These are phyloP conservation scores for Phytophthora vignae DNA, from an alignment of 352 stramenopile genomes.

Conservation along the genomic window DNA sequence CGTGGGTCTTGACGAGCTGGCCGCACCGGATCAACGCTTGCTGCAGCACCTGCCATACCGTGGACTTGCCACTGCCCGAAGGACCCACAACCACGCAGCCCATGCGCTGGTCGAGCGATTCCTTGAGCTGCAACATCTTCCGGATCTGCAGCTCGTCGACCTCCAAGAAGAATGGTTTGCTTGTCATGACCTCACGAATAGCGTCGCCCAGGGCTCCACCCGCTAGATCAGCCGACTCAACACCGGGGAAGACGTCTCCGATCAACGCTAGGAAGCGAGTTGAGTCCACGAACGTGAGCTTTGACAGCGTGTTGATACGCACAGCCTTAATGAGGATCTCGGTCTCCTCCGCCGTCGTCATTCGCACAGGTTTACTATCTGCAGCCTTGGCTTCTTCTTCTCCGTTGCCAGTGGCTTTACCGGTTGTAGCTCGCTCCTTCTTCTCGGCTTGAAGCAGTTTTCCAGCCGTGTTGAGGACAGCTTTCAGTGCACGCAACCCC, in stretches of 20 bases:
- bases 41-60: slow-evolving; percentile 94
- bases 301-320: slow-evolving; percentile 95
- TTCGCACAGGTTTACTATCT: slow-evolving; percentile 36
- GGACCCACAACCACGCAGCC: slow-evolving; percentile 95
- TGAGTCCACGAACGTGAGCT: slow-evolving; percentile 94
- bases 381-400: slow-evolving; percentile 26
- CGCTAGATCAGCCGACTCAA: slow-evolving; percentile 81
- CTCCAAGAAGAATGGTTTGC: slow-evolving; percentile 89
- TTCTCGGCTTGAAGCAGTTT: slow-evolving; percentile 91
- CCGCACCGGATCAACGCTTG: slow-evolving; percentile 86
- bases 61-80: slow-evolving; percentile 94
- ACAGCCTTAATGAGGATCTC: slow-evolving; percentile 96
- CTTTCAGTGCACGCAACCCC: slow-evolving; percentile 94
- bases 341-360: slow-evolving; percentile 82
- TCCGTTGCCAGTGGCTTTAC: slow-evolving; percentile 15
- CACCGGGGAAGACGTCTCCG: slow-evolving; percentile 93
- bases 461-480: slow-evolving; percentile 94
- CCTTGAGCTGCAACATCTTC: slow-evolving; percentile 97
- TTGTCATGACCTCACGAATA: slow-evolving; percentile 91
- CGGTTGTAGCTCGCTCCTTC: slow-evolving; percentile 54
- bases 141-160: slow-evolving; percentile 92
- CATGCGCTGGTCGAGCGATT: slow-evolving; percentile 95
- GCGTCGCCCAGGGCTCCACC: slow-evolving; percentile 85
- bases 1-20: slow-evolving; percentile 91
- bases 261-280: slow-evolving; percentile 92